Percentiles rank a stretch among this genome's conserved stretches.
phyloP scores from a whole-genome alignment of 139 green algal genomes.

The Chlorella vulgaris region DNA sequence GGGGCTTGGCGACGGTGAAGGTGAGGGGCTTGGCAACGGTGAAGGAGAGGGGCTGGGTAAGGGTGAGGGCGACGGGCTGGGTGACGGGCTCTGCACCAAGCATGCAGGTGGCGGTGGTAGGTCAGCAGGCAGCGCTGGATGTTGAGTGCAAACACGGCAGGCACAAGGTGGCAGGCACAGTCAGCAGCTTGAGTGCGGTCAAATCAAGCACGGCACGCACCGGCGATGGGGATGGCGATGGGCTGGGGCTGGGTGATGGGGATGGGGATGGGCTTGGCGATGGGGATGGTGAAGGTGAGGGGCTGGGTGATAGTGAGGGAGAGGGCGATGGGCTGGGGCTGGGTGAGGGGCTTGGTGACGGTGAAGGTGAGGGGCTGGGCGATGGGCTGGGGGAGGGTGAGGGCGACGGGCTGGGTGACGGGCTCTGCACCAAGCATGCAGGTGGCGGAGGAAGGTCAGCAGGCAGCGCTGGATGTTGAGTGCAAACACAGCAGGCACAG shows the following conservation, averaged over 20 bases:
- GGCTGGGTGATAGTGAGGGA: background rate
- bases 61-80: background rate
- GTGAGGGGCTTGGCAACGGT: background rate
- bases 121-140: too few relatives aligned
- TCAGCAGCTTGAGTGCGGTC: too few relatives aligned
- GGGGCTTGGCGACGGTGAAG: background rate
- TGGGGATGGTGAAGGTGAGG: background rate
- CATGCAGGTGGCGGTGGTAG: background rate
- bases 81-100: background rate
- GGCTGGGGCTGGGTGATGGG: background rate
- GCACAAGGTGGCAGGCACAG: too few relatives aligned
- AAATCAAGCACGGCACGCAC: too few relatives aligned
- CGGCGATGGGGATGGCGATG: background rate
- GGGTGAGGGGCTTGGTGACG: background rate
- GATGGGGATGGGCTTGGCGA: background rate
- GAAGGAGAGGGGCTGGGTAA: background rate
- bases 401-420: too few relatives aligned
- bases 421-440: too few relatives aligned
- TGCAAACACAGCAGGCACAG: too few relatives aligned
- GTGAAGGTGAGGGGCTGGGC: background rate
- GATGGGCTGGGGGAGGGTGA: background rate
- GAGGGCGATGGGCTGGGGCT: background rate
- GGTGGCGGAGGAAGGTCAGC: too few relatives aligned
- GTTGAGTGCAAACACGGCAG: too few relatives aligned
- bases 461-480: too few relatives aligned